Evolutionary conservation across 2,329 filamentous ascomycete genomes (phyloP), one percentile per base, ranked within the genome.

Genomic region (Talaromyces marneffei): DNA sequence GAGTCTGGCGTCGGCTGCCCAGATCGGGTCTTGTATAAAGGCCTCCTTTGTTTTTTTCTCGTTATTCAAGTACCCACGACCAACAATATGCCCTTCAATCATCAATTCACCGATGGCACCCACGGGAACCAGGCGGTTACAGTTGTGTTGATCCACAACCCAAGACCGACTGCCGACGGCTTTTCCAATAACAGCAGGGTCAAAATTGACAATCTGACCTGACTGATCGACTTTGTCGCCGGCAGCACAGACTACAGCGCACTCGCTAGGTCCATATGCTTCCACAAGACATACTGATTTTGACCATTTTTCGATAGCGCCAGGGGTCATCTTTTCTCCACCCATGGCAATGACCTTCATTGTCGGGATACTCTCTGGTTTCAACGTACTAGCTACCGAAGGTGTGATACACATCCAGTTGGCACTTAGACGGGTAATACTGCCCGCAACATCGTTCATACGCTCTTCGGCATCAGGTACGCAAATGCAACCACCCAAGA

Each of bases 401-500:
- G 85, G 83, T 0, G 86, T 87, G 65, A 86, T 78, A 65, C 83
- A 80, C 2, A 79, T 80, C 76, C 79, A 81, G 53, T 78, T 83
- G 31, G 80, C 80, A 16, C 79, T 71, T 39, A 62, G 31, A 9
- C 60, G 57, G 9, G 31, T 50, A 8, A 62, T 62, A 23, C 78
- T 79, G 1, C 77, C 79, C 1, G 76, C 72, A 3, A 86, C 73
- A 59, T 85, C 79, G 58, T 80, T 77, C 35, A 81, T 69, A 16
- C 81, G 73, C 60, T 84, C 80, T 4, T 77, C 69, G 1, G 80
- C 73, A 5, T 80, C 79, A 0, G 85, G 84, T 0, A 87, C 75
- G 62, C 85, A 87, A 5, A 87, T 76, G 59, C 82, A 86, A 0
- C 82, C 85, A 20, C 86, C 86, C 27, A 79, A 73, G 8, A 82